Conservation (phyloP, 306 rosid genomes). For the Castanea mollissima region DNA sequence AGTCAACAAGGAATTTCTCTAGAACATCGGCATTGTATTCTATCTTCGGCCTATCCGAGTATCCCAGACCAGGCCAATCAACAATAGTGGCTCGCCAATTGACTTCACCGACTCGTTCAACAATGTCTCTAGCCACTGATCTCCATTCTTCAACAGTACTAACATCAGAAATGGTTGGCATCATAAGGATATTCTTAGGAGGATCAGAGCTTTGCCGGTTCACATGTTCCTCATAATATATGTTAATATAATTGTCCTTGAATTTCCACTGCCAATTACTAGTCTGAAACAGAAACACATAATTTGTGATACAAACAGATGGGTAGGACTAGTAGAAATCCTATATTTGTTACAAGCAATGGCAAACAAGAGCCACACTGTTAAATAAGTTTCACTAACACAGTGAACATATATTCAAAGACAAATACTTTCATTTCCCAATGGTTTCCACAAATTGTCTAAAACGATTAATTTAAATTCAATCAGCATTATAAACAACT, state of each 20-base stretch:
- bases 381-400: not conserved
- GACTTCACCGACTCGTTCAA: slow-evolving; percentile 53
- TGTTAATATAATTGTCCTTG: slow-evolving; percentile 58
- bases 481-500: not conserved
- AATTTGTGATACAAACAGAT: slow-evolving; percentile 9
- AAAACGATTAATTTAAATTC: no score
- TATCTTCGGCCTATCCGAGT: slow-evolving; percentile 85
- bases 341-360: slow-evolving; percentile 4
- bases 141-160: slow-evolving; percentile 99
- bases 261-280: slow-evolving; percentile 89
- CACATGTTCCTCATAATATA: slow-evolving; percentile 84
- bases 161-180: slow-evolving; percentile 95
- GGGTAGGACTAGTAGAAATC: not conserved
- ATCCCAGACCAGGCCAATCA: slow-evolving; percentile 98
- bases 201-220: slow-evolving; percentile 47
- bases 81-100: slow-evolving; percentile 82
- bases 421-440: not conserved
- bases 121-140: slow-evolving; percentile 67
- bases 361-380: not conserved
- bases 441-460: not conserved
- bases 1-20: slow-evolving; percentile 82
- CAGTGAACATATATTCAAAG: not conserved
- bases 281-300: slow-evolving; percentile 44
- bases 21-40: slow-evolving; percentile 82
- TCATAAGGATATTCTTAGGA: slow-evolving; percentile 68